Evolutionary conservation across 345 rosid species (phyloP).

Genomic region (Eucalyptus brandiana): DNA sequence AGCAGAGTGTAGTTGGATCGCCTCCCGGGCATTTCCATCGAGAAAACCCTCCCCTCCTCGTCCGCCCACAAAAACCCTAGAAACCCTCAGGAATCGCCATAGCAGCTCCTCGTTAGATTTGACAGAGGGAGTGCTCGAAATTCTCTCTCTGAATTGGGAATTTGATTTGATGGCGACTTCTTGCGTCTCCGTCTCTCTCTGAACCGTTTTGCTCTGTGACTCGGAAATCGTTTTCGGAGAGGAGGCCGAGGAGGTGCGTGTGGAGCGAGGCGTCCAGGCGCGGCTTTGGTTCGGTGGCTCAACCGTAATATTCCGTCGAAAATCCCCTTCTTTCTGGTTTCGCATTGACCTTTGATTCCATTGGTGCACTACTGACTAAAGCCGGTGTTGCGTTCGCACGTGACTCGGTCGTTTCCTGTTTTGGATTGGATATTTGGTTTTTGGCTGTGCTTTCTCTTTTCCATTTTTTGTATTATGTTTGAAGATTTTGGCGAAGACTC

Average conservation of each 20-base stretch:
- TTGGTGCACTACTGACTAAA: neutral
- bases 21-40: slow-evolving; percentile 83
- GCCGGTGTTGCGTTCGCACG: neutral
- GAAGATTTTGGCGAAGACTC: neutral
- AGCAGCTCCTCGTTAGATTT: neutral
- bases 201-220: neutral
- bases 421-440: neutral
- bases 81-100: slow-evolving; percentile 44
- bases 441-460: neutral
- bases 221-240: neutral
- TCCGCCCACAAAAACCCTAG: slow-evolving; percentile 8
- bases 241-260: neutral
- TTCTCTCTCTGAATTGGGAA: neutral
- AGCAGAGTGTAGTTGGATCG: slow-evolving; percentile 86
- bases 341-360: neutral
- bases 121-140: neutral
- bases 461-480: neutral
- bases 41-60: neutral
- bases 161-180: neutral
- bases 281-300: neutral
- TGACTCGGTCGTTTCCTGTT: neutral
- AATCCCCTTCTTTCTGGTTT: neutral
- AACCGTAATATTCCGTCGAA: neutral
- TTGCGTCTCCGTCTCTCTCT: neutral
- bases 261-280: neutral